These are phyloP conservation scores for Fusarium oxysporum DNA, from an alignment of 2,329 filamentous ascomycete species.

Conservation along the genomic window DNA sequence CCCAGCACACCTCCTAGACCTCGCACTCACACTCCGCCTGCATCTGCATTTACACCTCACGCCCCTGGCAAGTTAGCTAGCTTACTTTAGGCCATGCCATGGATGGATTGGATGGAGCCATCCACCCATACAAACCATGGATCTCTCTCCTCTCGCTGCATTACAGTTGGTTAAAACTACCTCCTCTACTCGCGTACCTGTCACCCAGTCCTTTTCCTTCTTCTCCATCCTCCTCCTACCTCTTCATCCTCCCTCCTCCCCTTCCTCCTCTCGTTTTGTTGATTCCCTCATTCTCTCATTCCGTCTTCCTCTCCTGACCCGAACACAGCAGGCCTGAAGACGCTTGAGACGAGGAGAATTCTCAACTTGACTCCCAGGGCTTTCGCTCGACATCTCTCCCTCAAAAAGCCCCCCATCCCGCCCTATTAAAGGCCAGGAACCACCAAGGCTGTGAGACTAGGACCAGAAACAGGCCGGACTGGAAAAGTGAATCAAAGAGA, in stretches of 20 bases:
- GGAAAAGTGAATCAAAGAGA: slow-evolving; percentile 50
- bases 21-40: not conserved
- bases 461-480: slow-evolving; percentile 41
- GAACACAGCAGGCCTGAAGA: slow-evolving; percentile 51
- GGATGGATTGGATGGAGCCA: slow-evolving; percentile 20
- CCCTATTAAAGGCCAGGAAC: slow-evolving; percentile 46
- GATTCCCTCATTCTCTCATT: slow-evolving; percentile 63
- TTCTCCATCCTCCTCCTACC: slow-evolving; percentile 66
- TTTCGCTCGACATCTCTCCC: slow-evolving; percentile 21
- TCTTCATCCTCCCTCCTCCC: slow-evolving; percentile 57
- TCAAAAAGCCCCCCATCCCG: slow-evolving; percentile 24
- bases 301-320: slow-evolving; percentile 62
- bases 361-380: slow-evolving; percentile 28
- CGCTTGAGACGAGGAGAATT: slow-evolving; percentile 53
- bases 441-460: slow-evolving; percentile 45
- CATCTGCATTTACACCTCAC: not conserved
- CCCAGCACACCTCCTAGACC: slow-evolving; percentile 11
- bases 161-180: slow-evolving; percentile 52
- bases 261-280: slow-evolving; percentile 57
- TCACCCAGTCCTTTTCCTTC: slow-evolving; percentile 68
- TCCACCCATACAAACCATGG: slow-evolving; percentile 25
- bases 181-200: slow-evolving; percentile 54
- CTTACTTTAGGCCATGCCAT: slow-evolving; percentile 1
- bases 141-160: slow-evolving; percentile 26
- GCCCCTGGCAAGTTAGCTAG: not conserved